Evolutionary conservation across 805 yeast species (phyloP).

Genomic region (Candida odintsovae): DNA sequence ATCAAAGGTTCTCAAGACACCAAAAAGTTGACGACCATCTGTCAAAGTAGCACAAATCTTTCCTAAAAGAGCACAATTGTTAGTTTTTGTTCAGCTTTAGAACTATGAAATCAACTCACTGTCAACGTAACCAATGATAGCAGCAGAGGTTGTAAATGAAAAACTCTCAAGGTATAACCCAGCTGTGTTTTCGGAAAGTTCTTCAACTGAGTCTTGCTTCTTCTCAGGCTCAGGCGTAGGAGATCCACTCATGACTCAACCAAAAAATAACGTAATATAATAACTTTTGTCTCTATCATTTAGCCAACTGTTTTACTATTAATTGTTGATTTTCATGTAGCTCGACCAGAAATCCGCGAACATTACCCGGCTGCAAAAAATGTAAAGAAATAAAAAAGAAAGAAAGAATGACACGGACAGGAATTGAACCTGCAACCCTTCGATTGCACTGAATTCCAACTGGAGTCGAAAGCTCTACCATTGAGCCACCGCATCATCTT

Average conservation of each 20-base stretch:
- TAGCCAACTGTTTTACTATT: no score
- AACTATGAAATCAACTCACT: slow-evolving; percentile 32
- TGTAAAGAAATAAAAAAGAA: no score
- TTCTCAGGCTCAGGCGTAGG: slow-evolving; percentile 7
- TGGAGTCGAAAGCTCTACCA: slow-evolving; percentile 79
- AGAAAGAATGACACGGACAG: slow-evolving; percentile 64
- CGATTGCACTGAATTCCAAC: slow-evolving; percentile 46
- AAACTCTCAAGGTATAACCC: slow-evolving; percentile 72
- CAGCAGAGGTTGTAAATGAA: slow-evolving; percentile 84
- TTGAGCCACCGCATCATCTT: slow-evolving; percentile 67
- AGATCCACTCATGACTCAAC: slow-evolving; percentile 2
- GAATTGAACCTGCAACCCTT: slow-evolving; percentile 86
- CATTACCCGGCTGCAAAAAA: neutral
- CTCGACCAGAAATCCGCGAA: neutral
- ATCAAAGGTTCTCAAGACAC: slow-evolving; percentile 90
- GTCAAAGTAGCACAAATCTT: slow-evolving; percentile 79
- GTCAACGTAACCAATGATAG: slow-evolving; percentile 83
- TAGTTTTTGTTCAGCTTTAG: neutral
- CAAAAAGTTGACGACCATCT: slow-evolving; percentile 85
- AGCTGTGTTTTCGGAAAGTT: slow-evolving; percentile 34
- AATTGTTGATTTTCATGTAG: neutral
- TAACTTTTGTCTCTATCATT: no score
- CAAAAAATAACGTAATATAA: neutral
- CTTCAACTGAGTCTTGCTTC: slow-evolving; percentile 13
- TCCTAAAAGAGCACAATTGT: slow-evolving; percentile 21